Percentiles rank a stretch among this genome's conserved stretches.
phyloP scores from a whole-genome alignment of 2,329 filamentous ascomycete genomes.

The Fusarium camptoceras region DNA sequence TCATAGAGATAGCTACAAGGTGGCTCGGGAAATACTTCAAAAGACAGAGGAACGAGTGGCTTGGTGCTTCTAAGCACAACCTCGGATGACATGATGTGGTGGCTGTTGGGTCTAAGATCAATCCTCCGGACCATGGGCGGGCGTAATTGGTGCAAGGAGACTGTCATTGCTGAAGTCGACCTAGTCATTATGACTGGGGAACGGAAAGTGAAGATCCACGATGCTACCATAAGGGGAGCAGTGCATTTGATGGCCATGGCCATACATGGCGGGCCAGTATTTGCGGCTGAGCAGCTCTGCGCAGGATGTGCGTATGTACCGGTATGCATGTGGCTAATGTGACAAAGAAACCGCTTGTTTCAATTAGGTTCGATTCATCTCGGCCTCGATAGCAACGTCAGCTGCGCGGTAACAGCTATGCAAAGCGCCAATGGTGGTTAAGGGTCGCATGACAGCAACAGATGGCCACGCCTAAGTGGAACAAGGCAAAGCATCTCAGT shows the following conservation, averaged over 20 bases:
- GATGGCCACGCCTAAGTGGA: slow-evolving; percentile 8
- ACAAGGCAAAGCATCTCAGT: background rate
- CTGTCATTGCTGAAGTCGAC: background rate
- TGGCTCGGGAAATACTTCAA: background rate
- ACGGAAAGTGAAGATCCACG: slow-evolving; percentile 26
- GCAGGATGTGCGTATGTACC: background rate
- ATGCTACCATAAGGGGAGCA: slow-evolving; percentile 21
- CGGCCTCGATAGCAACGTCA: slow-evolving; percentile 7
- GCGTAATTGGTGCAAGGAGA: background rate
- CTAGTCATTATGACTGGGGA: slow-evolving; percentile 6
- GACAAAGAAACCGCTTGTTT: slow-evolving; percentile 36
- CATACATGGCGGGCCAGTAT: slow-evolving; percentile 1
- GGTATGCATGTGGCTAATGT: slow-evolving; percentile 38
- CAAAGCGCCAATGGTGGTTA: background rate
- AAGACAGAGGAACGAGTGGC: background rate
- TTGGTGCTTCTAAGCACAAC: background rate
- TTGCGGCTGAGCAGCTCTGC: slow-evolving; percentile 32
- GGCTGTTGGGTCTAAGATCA: background rate
- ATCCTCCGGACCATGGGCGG: background rate
- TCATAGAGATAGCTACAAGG: slow-evolving; percentile 8
- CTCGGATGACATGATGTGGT: background rate
- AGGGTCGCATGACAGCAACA: slow-evolving; percentile 10
- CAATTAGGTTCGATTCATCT: slow-evolving; percentile 17
- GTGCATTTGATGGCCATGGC: slow-evolving; percentile 35
- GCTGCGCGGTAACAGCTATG: slow-evolving; percentile 21